phyloP scores from a whole-genome alignment of 129 eudicot genomes.

The Helichrysum umbraculigerum region DNA sequence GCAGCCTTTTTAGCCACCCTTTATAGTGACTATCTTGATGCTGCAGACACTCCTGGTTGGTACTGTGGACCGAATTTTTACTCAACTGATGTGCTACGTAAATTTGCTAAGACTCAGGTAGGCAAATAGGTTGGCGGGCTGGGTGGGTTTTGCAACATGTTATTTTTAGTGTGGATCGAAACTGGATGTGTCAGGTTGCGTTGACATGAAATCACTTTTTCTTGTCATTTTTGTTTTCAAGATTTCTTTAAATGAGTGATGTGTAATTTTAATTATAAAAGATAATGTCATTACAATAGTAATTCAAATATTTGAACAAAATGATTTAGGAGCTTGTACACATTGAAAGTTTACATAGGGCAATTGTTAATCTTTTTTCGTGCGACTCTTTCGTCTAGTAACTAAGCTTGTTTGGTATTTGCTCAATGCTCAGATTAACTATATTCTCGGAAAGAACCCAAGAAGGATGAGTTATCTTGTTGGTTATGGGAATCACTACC shows the following conservation, averaged over 20 bases:
- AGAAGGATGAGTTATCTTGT: constrained; percentile 85
- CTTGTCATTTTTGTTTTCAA: too few relatives aligned
- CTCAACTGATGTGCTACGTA: constrained; percentile 60
- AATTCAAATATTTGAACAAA: too few relatives aligned
- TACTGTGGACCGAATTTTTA: constrained; percentile 77
- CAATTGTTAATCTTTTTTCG: too few relatives aligned
- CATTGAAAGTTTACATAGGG: too few relatives aligned
- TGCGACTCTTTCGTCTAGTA: too few relatives aligned
- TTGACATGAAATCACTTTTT: background rate
- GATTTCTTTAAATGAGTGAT: too few relatives aligned
- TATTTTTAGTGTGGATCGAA: background rate
- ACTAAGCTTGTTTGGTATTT: background rate
- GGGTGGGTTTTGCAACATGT: background rate
- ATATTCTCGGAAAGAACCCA: constrained; percentile 86
- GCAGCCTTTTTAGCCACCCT: constrained; percentile 77
- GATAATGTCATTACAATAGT: too few relatives aligned
- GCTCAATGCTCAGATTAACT: constrained; percentile 47
- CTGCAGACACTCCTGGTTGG: constrained; percentile 91
- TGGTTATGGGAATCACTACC: constrained; percentile 76
- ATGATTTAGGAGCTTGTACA: too few relatives aligned
- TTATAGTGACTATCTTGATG: constrained; percentile 77
- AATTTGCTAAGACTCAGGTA: constrained; percentile 78
- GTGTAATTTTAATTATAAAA: too few relatives aligned
- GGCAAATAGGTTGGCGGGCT: background rate
- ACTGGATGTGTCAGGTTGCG: background rate